Evolutionary conservation across 805 yeast genomes (phyloP).

Genomic region (Brettanomyces nanus): DNA sequence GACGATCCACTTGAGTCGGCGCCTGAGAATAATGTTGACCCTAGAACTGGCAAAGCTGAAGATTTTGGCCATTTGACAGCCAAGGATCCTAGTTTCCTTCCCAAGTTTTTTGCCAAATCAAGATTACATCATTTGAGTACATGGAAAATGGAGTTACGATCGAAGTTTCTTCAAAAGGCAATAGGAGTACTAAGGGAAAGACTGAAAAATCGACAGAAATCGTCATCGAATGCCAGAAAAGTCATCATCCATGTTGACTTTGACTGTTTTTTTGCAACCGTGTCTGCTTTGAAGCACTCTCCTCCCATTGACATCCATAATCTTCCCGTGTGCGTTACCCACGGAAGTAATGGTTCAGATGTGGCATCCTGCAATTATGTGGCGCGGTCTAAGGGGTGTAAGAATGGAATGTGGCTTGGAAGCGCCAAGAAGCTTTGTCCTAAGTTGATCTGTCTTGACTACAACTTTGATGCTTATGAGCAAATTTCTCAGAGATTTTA

Average conservation of each 20-base stretch:
- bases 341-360: conserved; percentile 59
- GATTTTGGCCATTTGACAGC: conserved; percentile 39
- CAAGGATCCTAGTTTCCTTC: conserved; percentile 66
- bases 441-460: conserved; percentile 50
- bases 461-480: conserved; percentile 72
- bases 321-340: conserved; percentile 56
- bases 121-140: conserved; percentile 81
- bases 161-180: conserved; percentile 47
- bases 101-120: conserved; percentile 68
- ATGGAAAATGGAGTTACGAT: conserved; percentile 72
- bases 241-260: conserved; percentile 78
- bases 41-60: conserved; percentile 2
- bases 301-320: conserved; percentile 44
- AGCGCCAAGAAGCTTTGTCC: conserved; percentile 59
- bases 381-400: conserved; percentile 71
- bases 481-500: conserved; percentile 57
- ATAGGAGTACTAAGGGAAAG: conserved; percentile 17
- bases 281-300: conserved; percentile 47
- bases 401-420: conserved; percentile 86
- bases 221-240: conserved; percentile 5
- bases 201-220: not conserved
- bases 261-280: conserved; percentile 91
- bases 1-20: conserved; percentile 6
- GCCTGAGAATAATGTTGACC: conserved; percentile 4
- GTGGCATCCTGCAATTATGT: conserved; percentile 88